Conservation (phyloP, 1,139 yeast genomes). For the Hansenula sp. region DNA sequence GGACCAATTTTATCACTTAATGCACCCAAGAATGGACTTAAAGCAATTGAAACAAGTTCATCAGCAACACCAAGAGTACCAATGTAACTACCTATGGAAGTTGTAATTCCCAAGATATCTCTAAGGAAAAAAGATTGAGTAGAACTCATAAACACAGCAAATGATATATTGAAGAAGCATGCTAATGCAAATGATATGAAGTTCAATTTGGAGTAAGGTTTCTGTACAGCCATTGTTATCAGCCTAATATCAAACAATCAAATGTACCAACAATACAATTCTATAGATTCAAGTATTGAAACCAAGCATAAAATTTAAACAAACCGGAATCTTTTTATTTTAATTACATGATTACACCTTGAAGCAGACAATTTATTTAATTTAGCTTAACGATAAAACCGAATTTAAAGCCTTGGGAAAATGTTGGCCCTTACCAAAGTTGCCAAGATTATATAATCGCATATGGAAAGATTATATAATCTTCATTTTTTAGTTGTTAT, state of each 20-base stretch:
- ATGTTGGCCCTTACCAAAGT: too few relatives aligned
- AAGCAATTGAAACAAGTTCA: constrained; percentile 48
- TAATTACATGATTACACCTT: neutral
- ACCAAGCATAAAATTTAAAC: too few relatives aligned
- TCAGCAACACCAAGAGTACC: constrained; percentile 63
- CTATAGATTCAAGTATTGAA: too few relatives aligned
- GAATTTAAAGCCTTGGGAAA: too few relatives aligned
- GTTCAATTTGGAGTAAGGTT: constrained; percentile 19
- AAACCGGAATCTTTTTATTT: too few relatives aligned
- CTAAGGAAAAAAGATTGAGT: constrained; percentile 65
- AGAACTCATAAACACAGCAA: constrained; percentile 62
- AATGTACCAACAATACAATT: too few relatives aligned
- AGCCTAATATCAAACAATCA: too few relatives aligned
- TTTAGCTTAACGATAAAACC: constrained; percentile 1
- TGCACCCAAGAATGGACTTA: constrained; percentile 65
- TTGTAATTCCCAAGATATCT: constrained; percentile 45
- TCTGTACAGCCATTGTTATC: constrained; percentile 7
- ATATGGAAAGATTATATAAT: too few relatives aligned
- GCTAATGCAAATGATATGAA: constrained; percentile 20
- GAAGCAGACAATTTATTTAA: neutral
- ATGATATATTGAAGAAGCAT: constrained; percentile 50
- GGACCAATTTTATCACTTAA: constrained; percentile 62
- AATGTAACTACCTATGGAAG: constrained; percentile 48
- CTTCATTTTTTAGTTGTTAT: neutral
- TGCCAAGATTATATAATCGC: too few relatives aligned